phyloP scores from a whole-genome alignment of 2,329 filamentous ascomycete species.

The Zalaria obscura region DNA sequence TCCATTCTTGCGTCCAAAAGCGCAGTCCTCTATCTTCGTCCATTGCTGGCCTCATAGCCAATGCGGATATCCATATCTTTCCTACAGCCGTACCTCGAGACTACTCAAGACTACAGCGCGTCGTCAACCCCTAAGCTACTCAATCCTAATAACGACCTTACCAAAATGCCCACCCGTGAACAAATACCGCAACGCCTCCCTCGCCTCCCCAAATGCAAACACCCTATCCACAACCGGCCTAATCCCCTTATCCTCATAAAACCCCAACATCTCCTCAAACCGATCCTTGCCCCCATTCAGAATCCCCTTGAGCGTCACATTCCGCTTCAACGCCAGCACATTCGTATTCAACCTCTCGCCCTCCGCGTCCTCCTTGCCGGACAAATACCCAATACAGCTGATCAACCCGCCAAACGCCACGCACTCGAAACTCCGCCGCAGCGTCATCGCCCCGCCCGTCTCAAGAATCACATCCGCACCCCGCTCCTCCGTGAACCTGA shows the following conservation, averaged over 20 bases:
- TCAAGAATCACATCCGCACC: constrained; percentile 38
- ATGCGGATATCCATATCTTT: no score
- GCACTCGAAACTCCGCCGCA: constrained; percentile 29
- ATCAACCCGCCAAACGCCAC: constrained; percentile 27
- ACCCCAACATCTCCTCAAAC: constrained; percentile 28
- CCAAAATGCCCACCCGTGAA: constrained; percentile 31
- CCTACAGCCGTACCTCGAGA: no score
- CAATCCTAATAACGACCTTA: constrained; percentile 24
- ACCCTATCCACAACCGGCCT: constrained; percentile 26
- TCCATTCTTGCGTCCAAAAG: no score
- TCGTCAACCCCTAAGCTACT: constrained; percentile 2
- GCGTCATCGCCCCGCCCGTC: constrained; percentile 34
- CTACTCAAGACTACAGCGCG: no score
- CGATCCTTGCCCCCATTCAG: constrained; percentile 47
- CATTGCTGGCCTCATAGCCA: no score
- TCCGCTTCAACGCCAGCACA: constrained; percentile 36
- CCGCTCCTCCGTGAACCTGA: constrained; percentile 26
- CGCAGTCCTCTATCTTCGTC: no score
- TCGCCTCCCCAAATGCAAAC: constrained; percentile 26
- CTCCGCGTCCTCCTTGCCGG: constrained; percentile 39
- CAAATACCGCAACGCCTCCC: constrained; percentile 27
- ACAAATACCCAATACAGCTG: constrained; percentile 31
- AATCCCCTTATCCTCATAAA: constrained; percentile 27
- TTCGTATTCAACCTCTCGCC: constrained; percentile 46
- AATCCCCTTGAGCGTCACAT: constrained; percentile 42